Evolutionary conservation across 192 early-diverging fungal species (phyloP).

Genomic region (Paraglomus brasilianum): DNA sequence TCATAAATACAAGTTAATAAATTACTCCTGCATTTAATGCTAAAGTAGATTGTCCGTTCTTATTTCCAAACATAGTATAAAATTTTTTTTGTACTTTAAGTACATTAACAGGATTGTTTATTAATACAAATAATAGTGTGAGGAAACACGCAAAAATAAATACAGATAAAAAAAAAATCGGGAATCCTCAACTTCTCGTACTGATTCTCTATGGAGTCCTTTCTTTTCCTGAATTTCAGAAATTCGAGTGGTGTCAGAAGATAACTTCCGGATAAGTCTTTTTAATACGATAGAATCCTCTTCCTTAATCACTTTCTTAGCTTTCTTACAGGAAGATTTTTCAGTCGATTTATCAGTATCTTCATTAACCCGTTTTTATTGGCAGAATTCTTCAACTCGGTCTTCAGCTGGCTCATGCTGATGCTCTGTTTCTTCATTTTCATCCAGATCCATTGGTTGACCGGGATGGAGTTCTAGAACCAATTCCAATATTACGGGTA

Average conservation of each 20-base stretch:
- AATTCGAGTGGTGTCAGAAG: slow-evolving; percentile 10
- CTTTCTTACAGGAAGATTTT: slow-evolving; percentile 10
- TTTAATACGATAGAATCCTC: slow-evolving; percentile 24
- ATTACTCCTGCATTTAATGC: too few relatives aligned
- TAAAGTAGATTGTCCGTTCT: too few relatives aligned
- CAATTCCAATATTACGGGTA: not conserved
- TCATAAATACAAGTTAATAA: too few relatives aligned
- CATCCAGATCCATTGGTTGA: slow-evolving; percentile 6
- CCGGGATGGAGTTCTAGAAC: not conserved
- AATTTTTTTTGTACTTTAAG: too few relatives aligned
- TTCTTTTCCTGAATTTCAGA: slow-evolving; percentile 19
- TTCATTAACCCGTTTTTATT: slow-evolving; percentile 13
- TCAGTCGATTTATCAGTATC: not conserved
- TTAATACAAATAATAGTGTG: too few relatives aligned
- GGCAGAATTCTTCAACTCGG: not conserved
- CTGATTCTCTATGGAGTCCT: slow-evolving; percentile 20
- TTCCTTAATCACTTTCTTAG: slow-evolving; percentile 14
- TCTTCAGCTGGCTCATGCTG: not conserved
- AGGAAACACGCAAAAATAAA: too few relatives aligned
- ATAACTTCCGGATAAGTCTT: slow-evolving; percentile 14
- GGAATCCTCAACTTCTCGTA: slow-evolving; percentile 2
- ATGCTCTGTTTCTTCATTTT: not conserved
- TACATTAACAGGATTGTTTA: too few relatives aligned
- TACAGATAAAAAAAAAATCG: slow-evolving; percentile 9
- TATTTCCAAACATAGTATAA: too few relatives aligned